Evolutionary conservation across 768 basidiomycete genomes (phyloP).

Genomic region (Suillus ampliporus): DNA sequence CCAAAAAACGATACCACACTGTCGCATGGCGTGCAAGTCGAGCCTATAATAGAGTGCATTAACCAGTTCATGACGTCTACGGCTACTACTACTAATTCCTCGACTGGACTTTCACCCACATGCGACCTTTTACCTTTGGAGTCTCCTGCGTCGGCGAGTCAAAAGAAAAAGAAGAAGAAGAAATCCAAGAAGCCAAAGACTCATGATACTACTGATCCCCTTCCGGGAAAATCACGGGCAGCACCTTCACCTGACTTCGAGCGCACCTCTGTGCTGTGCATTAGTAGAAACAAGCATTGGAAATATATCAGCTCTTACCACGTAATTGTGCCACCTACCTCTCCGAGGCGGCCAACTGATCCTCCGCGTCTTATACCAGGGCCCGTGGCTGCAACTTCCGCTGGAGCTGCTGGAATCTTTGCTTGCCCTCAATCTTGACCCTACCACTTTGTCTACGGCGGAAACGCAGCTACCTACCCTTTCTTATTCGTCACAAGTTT

Average conservation of each 20-base stretch:
- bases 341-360: constrained; percentile 3
- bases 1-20: neutral
- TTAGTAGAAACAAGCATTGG: constrained; percentile 95
- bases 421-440: constrained; percentile 78
- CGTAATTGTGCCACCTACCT: constrained; percentile 51
- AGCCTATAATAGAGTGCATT: neutral
- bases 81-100: constrained; percentile 28
- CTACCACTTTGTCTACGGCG: constrained; percentile 58
- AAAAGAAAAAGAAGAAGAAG: constrained; percentile 76
- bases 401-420: constrained; percentile 85
- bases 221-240: constrained; percentile 36
- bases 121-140: constrained; percentile 24
- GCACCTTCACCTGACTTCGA: constrained; percentile 46
- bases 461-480: constrained; percentile 48
- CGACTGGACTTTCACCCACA: constrained; percentile 30
- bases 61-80: constrained; percentile 15
- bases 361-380: constrained; percentile 50
- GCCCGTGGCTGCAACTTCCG: constrained; percentile 91
- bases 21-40: constrained; percentile 1
- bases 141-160: constrained; percentile 31
- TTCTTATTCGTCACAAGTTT: constrained; percentile 13
- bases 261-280: constrained; percentile 74
- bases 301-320: constrained; percentile 91
- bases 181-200: constrained; percentile 60
- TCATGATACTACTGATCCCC: constrained; percentile 41